Evolutionary conservation across 495 filamentous ascomycete species (phyloP).

Genomic region (Tuber magnatum): DNA sequence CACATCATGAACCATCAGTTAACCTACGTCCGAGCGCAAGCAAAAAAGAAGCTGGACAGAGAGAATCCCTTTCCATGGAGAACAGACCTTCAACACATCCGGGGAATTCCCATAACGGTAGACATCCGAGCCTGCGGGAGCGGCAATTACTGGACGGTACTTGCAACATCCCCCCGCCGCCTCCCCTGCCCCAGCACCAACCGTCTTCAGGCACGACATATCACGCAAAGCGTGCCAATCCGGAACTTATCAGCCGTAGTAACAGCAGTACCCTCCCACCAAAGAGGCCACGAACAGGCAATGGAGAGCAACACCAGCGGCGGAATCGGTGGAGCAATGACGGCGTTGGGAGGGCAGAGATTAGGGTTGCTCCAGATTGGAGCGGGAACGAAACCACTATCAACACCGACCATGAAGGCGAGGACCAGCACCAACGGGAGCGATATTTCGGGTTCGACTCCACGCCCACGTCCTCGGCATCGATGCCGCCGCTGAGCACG

Average conservation of each 20-base stretch:
- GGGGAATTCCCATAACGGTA: not conserved
- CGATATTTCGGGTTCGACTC: constrained; percentile 7
- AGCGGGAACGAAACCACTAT: constrained; percentile 25
- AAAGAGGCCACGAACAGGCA: not conserved
- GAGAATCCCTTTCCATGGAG: not conserved
- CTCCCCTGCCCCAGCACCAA: not conserved
- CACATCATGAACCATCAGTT: constrained; percentile 1
- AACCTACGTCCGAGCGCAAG: not conserved
- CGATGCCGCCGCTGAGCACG: constrained; percentile 1
- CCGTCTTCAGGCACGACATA: not conserved
- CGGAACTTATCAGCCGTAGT: not conserved
- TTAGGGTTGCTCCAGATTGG: constrained; percentile 30
- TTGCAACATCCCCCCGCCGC: not conserved
- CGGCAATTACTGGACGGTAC: not conserved
- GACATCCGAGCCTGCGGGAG: not conserved
- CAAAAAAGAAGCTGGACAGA: not conserved
- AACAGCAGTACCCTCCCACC: not conserved
- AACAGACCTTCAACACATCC: not conserved
- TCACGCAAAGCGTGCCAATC: constrained; percentile 1
- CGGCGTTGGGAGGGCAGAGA: constrained; percentile 3
- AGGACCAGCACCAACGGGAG: not conserved
- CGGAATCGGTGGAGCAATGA: constrained; percentile 4
- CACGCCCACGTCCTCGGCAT: not conserved
- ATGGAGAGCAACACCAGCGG: not conserved
- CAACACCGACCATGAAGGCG: not conserved